These are phyloP conservation scores for Tricholoma matsutake DNA, from an alignment of 768 basidiomycete species.

Conservation along the genomic window DNA sequence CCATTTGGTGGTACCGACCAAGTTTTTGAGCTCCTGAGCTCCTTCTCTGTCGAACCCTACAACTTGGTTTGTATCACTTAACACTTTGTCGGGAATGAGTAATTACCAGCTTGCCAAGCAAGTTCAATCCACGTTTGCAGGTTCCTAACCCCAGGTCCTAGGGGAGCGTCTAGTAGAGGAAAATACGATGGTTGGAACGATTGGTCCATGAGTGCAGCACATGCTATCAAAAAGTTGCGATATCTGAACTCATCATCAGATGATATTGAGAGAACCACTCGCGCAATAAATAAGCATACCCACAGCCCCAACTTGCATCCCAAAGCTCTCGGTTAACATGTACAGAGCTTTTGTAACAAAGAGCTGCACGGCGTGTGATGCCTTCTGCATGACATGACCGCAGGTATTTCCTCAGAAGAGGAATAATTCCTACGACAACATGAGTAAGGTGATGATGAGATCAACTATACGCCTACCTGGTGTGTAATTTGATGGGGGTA, in stretches of 20 bases:
- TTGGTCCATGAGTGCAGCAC: constrained; percentile 70
- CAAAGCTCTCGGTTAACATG: constrained; percentile 56
- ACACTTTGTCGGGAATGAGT: neutral
- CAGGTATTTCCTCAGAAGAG: constrained; percentile 55
- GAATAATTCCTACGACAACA: constrained; percentile 53
- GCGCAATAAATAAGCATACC: constrained; percentile 31
- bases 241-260: constrained; percentile 45
- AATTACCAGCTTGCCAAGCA: constrained; percentile 70
- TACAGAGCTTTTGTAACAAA: constrained; percentile 62
- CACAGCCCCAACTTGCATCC: constrained; percentile 74
- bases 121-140: constrained; percentile 78
- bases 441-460: neutral
- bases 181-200: constrained; percentile 58
- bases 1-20: constrained; percentile 64
- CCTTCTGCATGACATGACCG: constrained; percentile 49
- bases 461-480: constrained; percentile 44
- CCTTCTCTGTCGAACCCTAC: constrained; percentile 76
- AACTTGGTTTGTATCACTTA: neutral
- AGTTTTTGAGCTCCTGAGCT: constrained; percentile 50
- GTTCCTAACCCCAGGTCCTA: constrained; percentile 66
- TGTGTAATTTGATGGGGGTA: constrained; percentile 53
- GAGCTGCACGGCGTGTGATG: constrained; percentile 48
- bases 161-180: constrained; percentile 52
- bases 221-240: constrained; percentile 80
- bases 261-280: neutral